Evolutionary conservation across 306 rosid genomes (phyloP), one percentile per base, ranked within the genome.

Genomic region (Erythrophleum fordii): DNA sequence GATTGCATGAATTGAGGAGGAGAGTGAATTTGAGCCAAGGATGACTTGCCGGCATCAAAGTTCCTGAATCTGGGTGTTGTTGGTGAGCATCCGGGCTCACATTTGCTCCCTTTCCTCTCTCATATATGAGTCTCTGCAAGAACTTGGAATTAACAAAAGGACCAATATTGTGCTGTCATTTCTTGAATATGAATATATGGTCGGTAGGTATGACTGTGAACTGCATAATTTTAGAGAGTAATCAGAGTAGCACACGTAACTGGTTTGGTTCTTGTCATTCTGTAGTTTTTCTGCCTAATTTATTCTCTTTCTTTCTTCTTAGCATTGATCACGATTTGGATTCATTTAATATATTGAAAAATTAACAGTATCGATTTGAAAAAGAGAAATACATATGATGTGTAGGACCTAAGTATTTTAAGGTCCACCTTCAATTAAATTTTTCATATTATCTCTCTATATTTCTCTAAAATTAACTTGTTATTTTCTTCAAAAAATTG

Each of bases 11-110:
- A 35, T 3, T 3, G 88, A 68, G 84, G 78, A 0, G 42, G 60
- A 84, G 86, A 87, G 88, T 69, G 64, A 23, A 39, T 51, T 77
- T 82, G 90, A 87, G 90, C 85, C 90, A 79, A 79, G 86, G 85
- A 87, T 87, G 86, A 84, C 88, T 87, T 87, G 89, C 84, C 86
- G 89, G 70, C 82, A 26, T 53, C 8, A 12, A 4, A 5, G 5
- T 1, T 39, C 16, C 59, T 65, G 11, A 22, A 1, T 31, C 5
- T 14, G 45, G 42, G 42, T 48, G 11, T 73, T 73, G 80, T 25
- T 45, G 86, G 87, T 14, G 42, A 80, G 76, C 3, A 16, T 85
- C 81, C 17, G 2, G 49, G 76, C 75, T 81, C 87, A 83, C 0
- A 0, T 65, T 66, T 78, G 73, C 48, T 85, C 79, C 29, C 72